A percentile compares a stretch with the other conserved stretches of the same genome.
Conservation (phyloP, 2,329 filamentous ascomycete genomes). For the Harringtonia lauricola region DNA sequence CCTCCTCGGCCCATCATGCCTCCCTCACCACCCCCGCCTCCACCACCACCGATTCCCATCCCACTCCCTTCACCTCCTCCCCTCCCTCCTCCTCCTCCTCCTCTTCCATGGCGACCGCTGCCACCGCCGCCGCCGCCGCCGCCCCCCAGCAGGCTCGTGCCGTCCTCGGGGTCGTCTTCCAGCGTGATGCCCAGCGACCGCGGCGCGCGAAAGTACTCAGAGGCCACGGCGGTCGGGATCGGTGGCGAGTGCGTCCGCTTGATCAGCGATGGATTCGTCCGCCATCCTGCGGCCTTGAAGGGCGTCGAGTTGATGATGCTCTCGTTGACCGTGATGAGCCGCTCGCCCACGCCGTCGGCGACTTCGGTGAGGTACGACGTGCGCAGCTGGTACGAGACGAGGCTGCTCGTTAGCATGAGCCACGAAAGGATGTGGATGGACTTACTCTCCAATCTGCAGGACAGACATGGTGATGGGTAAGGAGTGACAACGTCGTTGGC, state of each 20-base stretch:
- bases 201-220: slow-evolving; percentile 72
- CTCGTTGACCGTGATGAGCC: slow-evolving; percentile 72
- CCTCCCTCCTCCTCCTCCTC: neutral
- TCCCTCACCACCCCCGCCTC: neutral
- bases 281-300: slow-evolving; percentile 77
- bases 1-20: neutral
- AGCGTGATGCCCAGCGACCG: slow-evolving; percentile 52
- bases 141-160: slow-evolving; percentile 55
- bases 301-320: slow-evolving; percentile 67
- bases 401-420: slow-evolving; percentile 32
- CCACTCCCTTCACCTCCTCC: neutral
- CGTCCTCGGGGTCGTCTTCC: slow-evolving; percentile 62
- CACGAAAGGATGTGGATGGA: neutral
- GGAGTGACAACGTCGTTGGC: too few relatives aligned
- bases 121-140: neutral
- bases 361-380: slow-evolving; percentile 71
- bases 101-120: too few relatives aligned
- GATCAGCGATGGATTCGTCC: slow-evolving; percentile 59
- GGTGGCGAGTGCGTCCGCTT: slow-evolving; percentile 79
- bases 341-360: slow-evolving; percentile 75
- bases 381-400: slow-evolving; percentile 73
- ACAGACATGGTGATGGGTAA: neutral
- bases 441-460: too few relatives aligned
- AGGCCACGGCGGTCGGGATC: slow-evolving; percentile 71
- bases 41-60: neutral